Percentiles rank a stretch among this genome's conserved stretches.
phyloP scores from a whole-genome alignment of 2,329 filamentous ascomycete species.

The Chrysoporthe deuterocubensis region DNA sequence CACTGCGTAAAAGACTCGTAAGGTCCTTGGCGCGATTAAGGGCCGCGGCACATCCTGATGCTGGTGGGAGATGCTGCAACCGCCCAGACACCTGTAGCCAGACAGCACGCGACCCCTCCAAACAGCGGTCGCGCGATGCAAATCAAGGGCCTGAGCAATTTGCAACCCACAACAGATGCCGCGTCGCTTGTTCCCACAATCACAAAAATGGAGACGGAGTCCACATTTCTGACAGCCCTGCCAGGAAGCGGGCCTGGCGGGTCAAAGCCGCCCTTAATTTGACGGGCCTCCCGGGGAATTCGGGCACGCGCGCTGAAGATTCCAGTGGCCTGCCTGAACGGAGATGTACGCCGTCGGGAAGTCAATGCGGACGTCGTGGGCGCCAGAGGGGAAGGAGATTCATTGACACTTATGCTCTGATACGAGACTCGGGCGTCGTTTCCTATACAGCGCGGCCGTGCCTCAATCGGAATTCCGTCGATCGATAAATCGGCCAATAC shows the following conservation, averaged over 20 bases:
- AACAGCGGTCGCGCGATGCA: slow-evolving; percentile 20
- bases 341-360: not conserved
- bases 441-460: not conserved
- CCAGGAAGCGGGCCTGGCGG: slow-evolving; percentile 23
- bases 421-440: not conserved
- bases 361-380: not conserved
- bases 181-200: slow-evolving; percentile 21
- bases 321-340: not conserved
- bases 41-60: not conserved
- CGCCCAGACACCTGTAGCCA: not conserved
- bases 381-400: not conserved
- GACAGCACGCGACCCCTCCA: slow-evolving; percentile 26
- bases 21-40: not conserved
- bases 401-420: not conserved
- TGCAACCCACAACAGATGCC: slow-evolving; percentile 21
- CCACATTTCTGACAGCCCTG: slow-evolving; percentile 26
- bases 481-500: slow-evolving; percentile 17
- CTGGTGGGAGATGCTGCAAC: not conserved
- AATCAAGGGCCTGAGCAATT: slow-evolving; percentile 15
- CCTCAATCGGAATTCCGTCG: slow-evolving; percentile 6
- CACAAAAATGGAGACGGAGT: slow-evolving; percentile 19
- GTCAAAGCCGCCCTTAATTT: slow-evolving; percentile 27
- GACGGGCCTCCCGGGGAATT: slow-evolving; percentile 27
- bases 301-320: not conserved
- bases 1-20: not conserved